Evolutionary conservation across 73 alveolate genomes (phyloP).

Genomic region (Stentor coeruleus): DNA sequence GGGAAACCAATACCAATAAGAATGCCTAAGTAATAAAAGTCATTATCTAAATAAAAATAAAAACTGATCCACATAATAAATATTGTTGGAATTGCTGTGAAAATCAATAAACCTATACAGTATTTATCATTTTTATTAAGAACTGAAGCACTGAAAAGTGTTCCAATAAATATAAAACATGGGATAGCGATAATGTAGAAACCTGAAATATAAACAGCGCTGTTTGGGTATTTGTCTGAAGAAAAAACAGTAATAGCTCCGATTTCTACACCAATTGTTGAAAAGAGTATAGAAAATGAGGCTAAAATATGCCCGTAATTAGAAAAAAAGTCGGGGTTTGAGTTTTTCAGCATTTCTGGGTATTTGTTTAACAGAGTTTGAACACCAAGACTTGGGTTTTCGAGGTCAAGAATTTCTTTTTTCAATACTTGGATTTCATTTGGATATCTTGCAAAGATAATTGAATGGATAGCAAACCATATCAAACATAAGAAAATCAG

Average conservation of each 20-base stretch:
- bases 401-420: not conserved
- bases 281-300: not conserved
- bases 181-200: not conserved
- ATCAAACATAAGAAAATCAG: not conserved
- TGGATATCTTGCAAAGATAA: not conserved
- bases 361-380: not conserved
- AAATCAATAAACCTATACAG: not conserved
- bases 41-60: not conserved
- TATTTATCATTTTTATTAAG: not conserved
- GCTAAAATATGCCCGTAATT: not conserved
- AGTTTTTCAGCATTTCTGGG: not conserved
- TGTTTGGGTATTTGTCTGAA: not conserved
- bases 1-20: not conserved
- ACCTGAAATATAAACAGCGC: not conserved
- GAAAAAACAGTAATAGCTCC: not conserved
- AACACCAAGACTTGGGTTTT: not conserved
- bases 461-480: slow-evolving; percentile 2
- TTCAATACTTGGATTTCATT: not conserved
- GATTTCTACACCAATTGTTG: not conserved
- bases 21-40: slow-evolving; percentile 10
- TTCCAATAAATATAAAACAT: not conserved
- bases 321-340: not conserved
- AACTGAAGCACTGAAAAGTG: not conserved
- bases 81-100: not conserved
- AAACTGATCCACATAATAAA: not conserved